phyloP scores from a whole-genome alignment of 2,329 filamentous ascomycete species.

The Pseudocercospora cruenta region DNA sequence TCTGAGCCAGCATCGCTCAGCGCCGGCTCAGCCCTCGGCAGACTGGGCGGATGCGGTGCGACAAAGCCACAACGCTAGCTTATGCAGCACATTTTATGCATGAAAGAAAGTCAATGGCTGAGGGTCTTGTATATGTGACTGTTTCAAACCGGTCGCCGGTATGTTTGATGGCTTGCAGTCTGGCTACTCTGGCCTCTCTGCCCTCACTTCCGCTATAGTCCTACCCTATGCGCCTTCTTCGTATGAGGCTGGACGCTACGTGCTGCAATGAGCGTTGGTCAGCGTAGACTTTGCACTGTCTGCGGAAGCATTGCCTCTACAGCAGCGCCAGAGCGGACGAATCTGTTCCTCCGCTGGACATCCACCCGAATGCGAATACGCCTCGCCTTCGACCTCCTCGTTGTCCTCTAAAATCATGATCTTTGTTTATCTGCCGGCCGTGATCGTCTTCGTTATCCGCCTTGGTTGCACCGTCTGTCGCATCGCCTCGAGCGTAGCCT shows the following conservation, averaged over 20 bases:
- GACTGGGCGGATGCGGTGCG: background rate
- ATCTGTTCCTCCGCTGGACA: background rate
- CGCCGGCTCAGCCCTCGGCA: background rate
- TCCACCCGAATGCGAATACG: background rate
- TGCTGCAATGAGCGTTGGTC: background rate
- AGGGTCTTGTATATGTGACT: background rate
- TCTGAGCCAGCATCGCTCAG: constrained; percentile 2
- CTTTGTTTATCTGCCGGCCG: background rate
- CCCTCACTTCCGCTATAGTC: background rate
- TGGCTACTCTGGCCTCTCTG: background rate
- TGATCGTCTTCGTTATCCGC: background rate
- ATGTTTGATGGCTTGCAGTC: background rate
- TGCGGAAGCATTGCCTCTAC: background rate
- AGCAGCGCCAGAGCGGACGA: background rate
- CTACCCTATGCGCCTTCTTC: background rate
- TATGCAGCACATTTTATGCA: background rate
- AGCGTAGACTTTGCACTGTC: background rate
- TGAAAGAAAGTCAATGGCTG: background rate
- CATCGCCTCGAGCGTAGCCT: background rate
- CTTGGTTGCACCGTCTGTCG: background rate
- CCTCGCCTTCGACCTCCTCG: background rate
- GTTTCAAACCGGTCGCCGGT: background rate
- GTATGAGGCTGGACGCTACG: background rate
- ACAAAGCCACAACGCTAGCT: background rate
- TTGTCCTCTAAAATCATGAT: background rate